These are phyloP conservation scores for Bipolaris zeicola DNA, from an alignment of 2,329 filamentous ascomycete genomes.

Conservation along the genomic window DNA sequence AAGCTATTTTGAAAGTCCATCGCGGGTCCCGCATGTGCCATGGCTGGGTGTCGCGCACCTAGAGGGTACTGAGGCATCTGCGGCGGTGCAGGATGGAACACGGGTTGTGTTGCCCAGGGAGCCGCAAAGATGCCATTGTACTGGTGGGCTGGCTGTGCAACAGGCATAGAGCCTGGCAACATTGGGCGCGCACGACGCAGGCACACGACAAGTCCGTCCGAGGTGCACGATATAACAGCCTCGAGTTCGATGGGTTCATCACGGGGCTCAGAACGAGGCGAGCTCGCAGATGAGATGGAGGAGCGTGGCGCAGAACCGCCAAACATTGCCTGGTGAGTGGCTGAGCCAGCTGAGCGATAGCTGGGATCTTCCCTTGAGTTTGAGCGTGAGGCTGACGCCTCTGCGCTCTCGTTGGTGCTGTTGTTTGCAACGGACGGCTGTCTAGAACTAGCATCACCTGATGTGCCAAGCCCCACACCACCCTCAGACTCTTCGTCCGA, in stretches of 20 bases:
- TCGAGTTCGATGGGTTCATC: constrained; percentile 71
- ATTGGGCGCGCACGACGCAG: constrained; percentile 74
- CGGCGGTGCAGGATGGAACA: constrained; percentile 53
- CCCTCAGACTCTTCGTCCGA: constrained; percentile 57
- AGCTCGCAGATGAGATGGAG: constrained; percentile 35
- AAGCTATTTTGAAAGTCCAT: constrained; percentile 59
- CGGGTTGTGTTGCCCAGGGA: constrained; percentile 75
- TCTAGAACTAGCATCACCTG: constrained; percentile 26
- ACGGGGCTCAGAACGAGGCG: constrained; percentile 31
- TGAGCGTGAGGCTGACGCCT: constrained; percentile 39
- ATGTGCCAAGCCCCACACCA: constrained; percentile 49
- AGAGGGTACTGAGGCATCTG: constrained; percentile 45
- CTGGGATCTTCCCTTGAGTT: constrained; percentile 56
- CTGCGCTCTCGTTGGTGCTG: constrained; percentile 24
- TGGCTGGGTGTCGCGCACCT: constrained; percentile 45
- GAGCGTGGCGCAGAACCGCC: constrained; percentile 38
- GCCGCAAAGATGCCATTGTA: constrained; percentile 72
- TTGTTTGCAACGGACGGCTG: constrained; percentile 24
- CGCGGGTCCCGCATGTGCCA: constrained; percentile 57
- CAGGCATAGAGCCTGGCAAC: constrained; percentile 57
- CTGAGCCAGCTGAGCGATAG: constrained; percentile 24
- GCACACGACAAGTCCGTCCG: constrained; percentile 83
- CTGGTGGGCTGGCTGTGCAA: constrained; percentile 28
- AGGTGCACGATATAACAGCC: constrained; percentile 89
- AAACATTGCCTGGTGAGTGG: constrained; percentile 38